Percentiles rank a stretch among this genome's conserved stretches.
These are phyloP conservation scores for Colletotrichum truncatum DNA, from an alignment of 2,329 filamentous ascomycete species.

Conservation along the genomic window DNA sequence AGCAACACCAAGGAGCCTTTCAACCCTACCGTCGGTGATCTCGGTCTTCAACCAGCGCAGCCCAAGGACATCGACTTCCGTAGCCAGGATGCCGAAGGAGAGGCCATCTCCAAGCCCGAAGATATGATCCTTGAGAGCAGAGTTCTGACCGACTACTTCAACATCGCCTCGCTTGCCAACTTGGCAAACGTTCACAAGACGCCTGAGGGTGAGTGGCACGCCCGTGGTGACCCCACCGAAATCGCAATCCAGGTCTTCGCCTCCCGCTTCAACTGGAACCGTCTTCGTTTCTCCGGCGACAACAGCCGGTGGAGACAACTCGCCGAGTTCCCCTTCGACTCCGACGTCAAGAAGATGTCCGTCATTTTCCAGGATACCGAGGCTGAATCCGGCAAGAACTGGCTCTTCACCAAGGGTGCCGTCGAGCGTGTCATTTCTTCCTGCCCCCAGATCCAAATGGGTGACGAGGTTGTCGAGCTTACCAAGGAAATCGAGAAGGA, in stretches of 20 bases:
- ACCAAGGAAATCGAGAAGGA: slow-evolving; percentile 62
- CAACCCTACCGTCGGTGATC: slow-evolving; percentile 62
- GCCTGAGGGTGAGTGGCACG: slow-evolving; percentile 65
- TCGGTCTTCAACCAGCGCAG: slow-evolving; percentile 48
- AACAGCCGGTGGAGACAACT: slow-evolving; percentile 64
- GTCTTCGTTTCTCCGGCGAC: slow-evolving; percentile 59
- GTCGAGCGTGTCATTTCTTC: slow-evolving; percentile 74
- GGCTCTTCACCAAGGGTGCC: slow-evolving; percentile 72
- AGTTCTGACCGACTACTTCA: slow-evolving; percentile 63
- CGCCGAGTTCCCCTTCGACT: slow-evolving; percentile 79
- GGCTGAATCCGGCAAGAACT: slow-evolving; percentile 43
- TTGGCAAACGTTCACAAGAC: slow-evolving; percentile 68
- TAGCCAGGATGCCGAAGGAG: slow-evolving; percentile 37
- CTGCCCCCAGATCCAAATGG: slow-evolving; percentile 62
- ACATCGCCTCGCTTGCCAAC: slow-evolving; percentile 72
- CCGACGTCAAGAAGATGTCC: slow-evolving; percentile 80
- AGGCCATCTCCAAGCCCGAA: slow-evolving; percentile 33
- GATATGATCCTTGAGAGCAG: slow-evolving; percentile 47
- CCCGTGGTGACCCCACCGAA: slow-evolving; percentile 74
- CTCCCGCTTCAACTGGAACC: slow-evolving; percentile 72
- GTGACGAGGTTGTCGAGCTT: slow-evolving; percentile 54
- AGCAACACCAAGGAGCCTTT: slow-evolving; percentile 62
- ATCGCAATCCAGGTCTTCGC: slow-evolving; percentile 81
- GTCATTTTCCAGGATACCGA: slow-evolving; percentile 66
- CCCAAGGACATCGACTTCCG: slow-evolving; percentile 46